Evolutionary conservation across 495 filamentous ascomycete genomes (phyloP).

Genomic region (Jackrogersella multiformis): DNA sequence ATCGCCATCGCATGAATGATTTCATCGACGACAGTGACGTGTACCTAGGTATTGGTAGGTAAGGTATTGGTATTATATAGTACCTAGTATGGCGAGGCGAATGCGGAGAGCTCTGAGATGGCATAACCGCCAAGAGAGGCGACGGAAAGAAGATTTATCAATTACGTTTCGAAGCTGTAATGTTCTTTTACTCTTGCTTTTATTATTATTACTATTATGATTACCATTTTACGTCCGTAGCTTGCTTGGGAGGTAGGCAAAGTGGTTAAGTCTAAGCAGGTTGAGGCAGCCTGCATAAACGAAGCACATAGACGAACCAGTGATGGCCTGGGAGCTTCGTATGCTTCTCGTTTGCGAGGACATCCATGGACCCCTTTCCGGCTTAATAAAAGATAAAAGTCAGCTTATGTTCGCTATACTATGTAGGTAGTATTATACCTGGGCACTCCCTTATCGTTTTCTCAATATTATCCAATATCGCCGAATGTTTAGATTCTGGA

Average conservation of each 20-base stretch:
- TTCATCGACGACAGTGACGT: conserved; percentile 2
- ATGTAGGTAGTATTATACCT: not conserved
- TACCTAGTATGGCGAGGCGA: no score
- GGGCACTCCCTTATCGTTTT: not conserved
- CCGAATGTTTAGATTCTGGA: no score
- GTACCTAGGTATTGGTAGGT: no score
- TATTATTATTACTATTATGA: no score
- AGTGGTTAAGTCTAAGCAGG: conserved; percentile 22
- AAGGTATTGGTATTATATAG: no score
- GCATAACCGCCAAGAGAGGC: conserved; percentile 4
- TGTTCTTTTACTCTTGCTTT: no score
- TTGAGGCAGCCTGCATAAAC: conserved; percentile 37
- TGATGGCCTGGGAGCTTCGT: conserved; percentile 8
- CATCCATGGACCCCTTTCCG: no score
- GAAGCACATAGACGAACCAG: conserved; percentile 10
- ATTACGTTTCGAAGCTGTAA: conserved; percentile 18
- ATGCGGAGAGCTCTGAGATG: conserved; percentile 4
- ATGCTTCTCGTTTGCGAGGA: conserved; percentile 12
- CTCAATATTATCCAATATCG: not conserved
- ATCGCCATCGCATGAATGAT: conserved; percentile 13
- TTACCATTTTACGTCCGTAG: conserved; percentile 15
- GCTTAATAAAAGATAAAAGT: not conserved
- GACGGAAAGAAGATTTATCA: conserved; percentile 13
- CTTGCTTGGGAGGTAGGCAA: not conserved
- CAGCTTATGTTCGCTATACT: conserved; percentile 1